Base-by-base conservation (phyloP, 495 filamentous ascomycete species). In the Talaromyces thailandensis region DNA sequence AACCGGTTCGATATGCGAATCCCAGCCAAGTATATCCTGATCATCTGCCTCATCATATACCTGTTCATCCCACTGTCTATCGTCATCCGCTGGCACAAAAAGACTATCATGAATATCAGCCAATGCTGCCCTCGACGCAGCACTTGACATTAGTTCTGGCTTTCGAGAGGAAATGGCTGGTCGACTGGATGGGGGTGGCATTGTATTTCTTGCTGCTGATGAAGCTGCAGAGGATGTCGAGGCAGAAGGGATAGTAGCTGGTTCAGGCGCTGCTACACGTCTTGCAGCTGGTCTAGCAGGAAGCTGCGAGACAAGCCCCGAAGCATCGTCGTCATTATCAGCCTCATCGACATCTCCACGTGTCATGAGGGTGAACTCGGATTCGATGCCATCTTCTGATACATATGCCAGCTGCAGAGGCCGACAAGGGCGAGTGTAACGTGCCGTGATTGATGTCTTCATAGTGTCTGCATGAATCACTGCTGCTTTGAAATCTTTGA, bases 361-460 rank as follows among this genome's bases (percentile, higher is more conserved):
- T 9, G 94, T 98, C 93, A 96, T 97, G 51, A 98, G 73, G 16
- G 93, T 93, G 68, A 95, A 97, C 60, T 96, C 90, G 63, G 88
- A 89, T 53, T 82, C 74, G 60, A 97, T 78, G 16, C 92, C 94
- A 56, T 90, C 85, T 31, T 81, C 74, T 32, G 62, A 56, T 7
- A 79, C 78, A 70, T 98, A 98, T 31, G 79, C 84, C 9, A 97
- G 75, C 69, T 96, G 93, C 71, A 98, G 82, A 2, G 94, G 94
- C 28, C 85, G 85, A 40, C 85, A 86, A 1, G 95, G 91, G 23
- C 82, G 79, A 7, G 91, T 95, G 68, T 94, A 98, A 53, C 76
- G 77, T n/a, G 91, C 88, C 28, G 84, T 84, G 9, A 98, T 77
- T 29, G 81, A 81, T 2, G 84, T 83, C 63, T 86, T 86, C 24